phyloP scores from a whole-genome alignment of 1,139 yeast species.

The Saccharomyces hybrid region DNA sequence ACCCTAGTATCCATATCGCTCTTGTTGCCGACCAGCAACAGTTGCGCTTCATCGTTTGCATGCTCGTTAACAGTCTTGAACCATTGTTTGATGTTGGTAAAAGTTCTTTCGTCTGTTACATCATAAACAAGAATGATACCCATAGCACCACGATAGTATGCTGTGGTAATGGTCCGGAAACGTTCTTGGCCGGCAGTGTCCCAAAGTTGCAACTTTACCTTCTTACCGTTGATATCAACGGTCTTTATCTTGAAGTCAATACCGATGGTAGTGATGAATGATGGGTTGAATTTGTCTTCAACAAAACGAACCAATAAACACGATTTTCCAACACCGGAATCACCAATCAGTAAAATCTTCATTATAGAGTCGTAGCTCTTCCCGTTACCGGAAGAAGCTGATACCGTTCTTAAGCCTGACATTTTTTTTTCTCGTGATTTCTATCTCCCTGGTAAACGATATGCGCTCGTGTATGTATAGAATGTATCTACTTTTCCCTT shows the following conservation, averaged over 20 bases:
- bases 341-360: constrained; percentile 91
- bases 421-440: constrained; percentile 7
- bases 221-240: constrained; percentile 85
- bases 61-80: constrained; percentile 91
- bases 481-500: neutral
- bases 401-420: constrained; percentile 29
- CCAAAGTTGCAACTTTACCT: constrained; percentile 94
- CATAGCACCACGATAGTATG: constrained; percentile 98
- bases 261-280: constrained; percentile 94
- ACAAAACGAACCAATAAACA: constrained; percentile 90
- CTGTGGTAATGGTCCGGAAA: constrained; percentile 95
- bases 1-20: constrained; percentile 72
- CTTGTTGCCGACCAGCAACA: constrained; percentile 91
- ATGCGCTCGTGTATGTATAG: neutral
- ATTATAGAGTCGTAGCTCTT: constrained; percentile 90
- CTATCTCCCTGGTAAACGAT: neutral
- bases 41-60: constrained; percentile 91
- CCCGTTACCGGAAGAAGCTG: constrained; percentile 26
- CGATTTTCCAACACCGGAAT: constrained; percentile 96
- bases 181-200: constrained; percentile 99
- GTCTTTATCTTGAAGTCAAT: constrained; percentile 97
- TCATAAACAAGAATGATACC: constrained; percentile 95
- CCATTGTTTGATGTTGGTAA: constrained; percentile 82
- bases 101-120: constrained; percentile 90
- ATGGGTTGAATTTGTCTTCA: constrained; percentile 94